Conservation (phyloP, 768 basidiomycete genomes). For the Mycena rosella region DNA sequence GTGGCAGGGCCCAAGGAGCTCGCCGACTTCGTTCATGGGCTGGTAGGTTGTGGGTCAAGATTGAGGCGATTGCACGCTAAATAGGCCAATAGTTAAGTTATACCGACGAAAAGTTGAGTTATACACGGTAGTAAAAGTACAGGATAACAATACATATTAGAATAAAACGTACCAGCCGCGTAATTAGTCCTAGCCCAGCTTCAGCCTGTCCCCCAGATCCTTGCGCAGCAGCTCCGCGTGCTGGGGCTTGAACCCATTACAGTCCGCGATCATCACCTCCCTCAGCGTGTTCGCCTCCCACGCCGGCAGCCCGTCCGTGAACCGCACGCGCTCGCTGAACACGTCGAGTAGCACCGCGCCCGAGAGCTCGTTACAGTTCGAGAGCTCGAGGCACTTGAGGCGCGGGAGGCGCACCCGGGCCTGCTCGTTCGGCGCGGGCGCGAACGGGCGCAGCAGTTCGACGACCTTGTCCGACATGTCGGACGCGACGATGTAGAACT, state of each 20-base stretch:
- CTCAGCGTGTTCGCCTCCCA: slow-evolving; percentile 43
- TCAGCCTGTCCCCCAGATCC: slow-evolving; percentile 14
- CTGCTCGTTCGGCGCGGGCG: slow-evolving; percentile 19
- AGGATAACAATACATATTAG: slow-evolving; percentile 14
- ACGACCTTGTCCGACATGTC: slow-evolving; percentile 86
- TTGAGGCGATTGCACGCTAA: too few relatives aligned
- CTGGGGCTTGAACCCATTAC: slow-evolving; percentile 47
- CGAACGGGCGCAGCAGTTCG: slow-evolving; percentile 63
- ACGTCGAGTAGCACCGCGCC: slow-evolving; percentile 70
- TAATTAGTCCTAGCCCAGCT: neutral
- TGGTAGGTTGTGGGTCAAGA: too few relatives aligned
- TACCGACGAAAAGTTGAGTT: too few relatives aligned
- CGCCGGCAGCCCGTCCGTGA: slow-evolving; percentile 48
- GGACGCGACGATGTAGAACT: slow-evolving; percentile 82
- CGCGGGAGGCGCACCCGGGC: slow-evolving; percentile 65
- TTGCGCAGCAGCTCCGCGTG: slow-evolving; percentile 23
- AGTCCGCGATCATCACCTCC: slow-evolving; percentile 55
- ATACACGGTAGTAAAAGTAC: slow-evolving; percentile 3
- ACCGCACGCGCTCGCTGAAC: slow-evolving; percentile 60
- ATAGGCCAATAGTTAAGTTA: too few relatives aligned
- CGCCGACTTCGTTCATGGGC: too few relatives aligned
- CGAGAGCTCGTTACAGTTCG: slow-evolving; percentile 72
- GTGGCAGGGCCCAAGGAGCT: too few relatives aligned
- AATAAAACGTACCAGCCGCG: slow-evolving; percentile 4
- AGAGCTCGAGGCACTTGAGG: slow-evolving; percentile 64